Evolutionary conservation across 2,329 filamentous ascomycete genomes (phyloP).

Genomic region (Ophiostoma australiae): DNA sequence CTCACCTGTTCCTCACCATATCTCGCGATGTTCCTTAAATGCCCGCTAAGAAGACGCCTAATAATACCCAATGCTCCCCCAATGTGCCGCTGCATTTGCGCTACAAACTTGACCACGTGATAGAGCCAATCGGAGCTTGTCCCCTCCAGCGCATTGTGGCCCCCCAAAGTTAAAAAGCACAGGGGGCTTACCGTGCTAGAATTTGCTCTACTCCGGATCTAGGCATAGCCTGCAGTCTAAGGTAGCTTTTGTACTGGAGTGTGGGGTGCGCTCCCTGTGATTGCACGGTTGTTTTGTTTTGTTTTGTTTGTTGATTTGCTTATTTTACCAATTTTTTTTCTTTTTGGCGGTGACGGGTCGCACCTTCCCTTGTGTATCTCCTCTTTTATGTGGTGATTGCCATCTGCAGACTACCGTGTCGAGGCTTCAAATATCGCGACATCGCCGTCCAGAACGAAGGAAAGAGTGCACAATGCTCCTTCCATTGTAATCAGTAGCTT

Average conservation of each 20-base stretch:
- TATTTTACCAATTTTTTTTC: conserved; percentile 11
- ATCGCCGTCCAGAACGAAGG: background rate
- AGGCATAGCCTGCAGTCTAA: background rate
- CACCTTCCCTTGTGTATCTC: conserved; percentile 13
- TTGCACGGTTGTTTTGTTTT: conserved; percentile 10
- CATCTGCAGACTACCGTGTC: conserved; percentile 4
- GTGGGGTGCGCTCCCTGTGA: conserved; percentile 13
- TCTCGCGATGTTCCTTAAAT: conserved; percentile 6
- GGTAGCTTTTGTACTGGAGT: conserved; percentile 19
- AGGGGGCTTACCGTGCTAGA: background rate
- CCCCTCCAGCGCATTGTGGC: background rate
- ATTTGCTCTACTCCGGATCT: background rate
- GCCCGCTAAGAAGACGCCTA: background rate
- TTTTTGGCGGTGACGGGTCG: conserved; percentile 14
- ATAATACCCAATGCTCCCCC: background rate
- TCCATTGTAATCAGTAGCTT: background rate
- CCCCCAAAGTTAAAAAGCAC: background rate
- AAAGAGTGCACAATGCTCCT: background rate
- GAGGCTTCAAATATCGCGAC: background rate
- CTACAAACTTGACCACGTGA: conserved; percentile 4
- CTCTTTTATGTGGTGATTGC: background rate
- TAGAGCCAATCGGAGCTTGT: conserved; percentile 1
- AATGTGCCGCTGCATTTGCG: background rate
- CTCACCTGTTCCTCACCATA: conserved; percentile 3
- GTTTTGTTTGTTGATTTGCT: conserved; percentile 19